Base-by-base conservation (phyloP, 805 yeast species). In the Yamadazyma nakazawae region DNA sequence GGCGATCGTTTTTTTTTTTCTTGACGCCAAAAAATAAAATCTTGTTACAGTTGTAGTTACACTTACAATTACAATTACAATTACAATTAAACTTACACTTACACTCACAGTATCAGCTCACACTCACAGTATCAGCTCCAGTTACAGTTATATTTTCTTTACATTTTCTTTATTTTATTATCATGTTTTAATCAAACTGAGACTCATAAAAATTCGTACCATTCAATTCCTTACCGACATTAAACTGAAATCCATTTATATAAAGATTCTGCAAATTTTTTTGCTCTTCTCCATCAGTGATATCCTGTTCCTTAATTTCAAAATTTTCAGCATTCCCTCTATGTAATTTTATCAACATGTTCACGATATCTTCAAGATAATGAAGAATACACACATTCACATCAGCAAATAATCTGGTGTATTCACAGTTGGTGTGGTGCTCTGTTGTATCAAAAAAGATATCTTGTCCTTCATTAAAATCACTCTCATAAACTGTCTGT, bases 311-410 rank as follows among this genome's bases (percentile, higher is more conserved):
- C 28, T 60, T 66, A 5, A 60, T 59, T 12, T 58, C 56, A 30
- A 40, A 35, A 28, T 62, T 68, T 50, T 72, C 77, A 1, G 77
- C 77, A 51, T 70, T 58, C 1, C 76, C 77, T 14, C 77, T 54
- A 49, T 67, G 59, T 42, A 72, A 59, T 46, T 63, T 63, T 37
- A 62, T 54, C 59, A 70, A 54, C 7, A 51, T 53, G n/a, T 61
- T 51, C 11, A 69, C 56, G n/a, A 68, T 49, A 37, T 62, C 66
- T 37, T 68, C 59, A n/a, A 68, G 47, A 45, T 57, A 70, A 49
- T 72, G 77, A 7, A 66, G 51, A 6, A 71, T 48, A 34, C 67
- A 63, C 4, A 54, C 45, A 34, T 43, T 37, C 14, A 52, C 18
- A 16, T 37, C 51, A 48, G 56, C 53, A 46, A 48, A 48, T 21